These are phyloP conservation scores for Rheum nobile DNA, from an alignment of 148 eudicot genomes.

Conservation along the genomic window DNA sequence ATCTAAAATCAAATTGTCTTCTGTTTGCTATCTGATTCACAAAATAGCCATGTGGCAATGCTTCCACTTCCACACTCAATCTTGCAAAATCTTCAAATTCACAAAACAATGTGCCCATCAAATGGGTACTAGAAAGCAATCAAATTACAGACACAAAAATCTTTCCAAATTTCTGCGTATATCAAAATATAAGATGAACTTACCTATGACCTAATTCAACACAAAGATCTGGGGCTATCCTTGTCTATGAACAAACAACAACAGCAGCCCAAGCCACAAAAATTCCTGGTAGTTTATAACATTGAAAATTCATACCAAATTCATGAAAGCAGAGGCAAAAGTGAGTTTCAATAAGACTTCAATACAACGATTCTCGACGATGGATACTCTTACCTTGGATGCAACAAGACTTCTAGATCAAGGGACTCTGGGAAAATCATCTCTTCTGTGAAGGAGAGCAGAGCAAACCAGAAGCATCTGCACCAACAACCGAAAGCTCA, in stretches of 20 bases:
- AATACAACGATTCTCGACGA: constrained; percentile 7
- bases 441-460: constrained; percentile 29
- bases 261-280: constrained; percentile 26
- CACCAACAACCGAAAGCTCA: constrained; percentile 66
- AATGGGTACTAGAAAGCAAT: not conserved
- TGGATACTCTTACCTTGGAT: constrained; percentile 12
- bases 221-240: constrained; percentile 17
- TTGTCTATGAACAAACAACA: constrained; percentile 20
- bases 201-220: constrained; percentile 17
- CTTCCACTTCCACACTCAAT: not conserved
- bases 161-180: not conserved
- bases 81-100: not conserved
- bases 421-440: too few species aligned
- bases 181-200: not conserved
- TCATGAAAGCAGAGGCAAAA: constrained; percentile 8
- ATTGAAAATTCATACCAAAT: constrained; percentile 16
- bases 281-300: constrained; percentile 32
- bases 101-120: not conserved
- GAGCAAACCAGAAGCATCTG: constrained; percentile 92
- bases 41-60: not conserved
- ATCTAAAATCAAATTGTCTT: too few species aligned
- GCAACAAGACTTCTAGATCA: too few species aligned
- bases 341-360: not conserved
- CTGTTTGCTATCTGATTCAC: too few species aligned
- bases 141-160: not conserved